Percentiles rank a stretch among this genome's conserved stretches.
Evolutionary conservation across 2,329 filamentous ascomycete genomes (phyloP).

Genomic region (Xylaria arbuscula): DNA sequence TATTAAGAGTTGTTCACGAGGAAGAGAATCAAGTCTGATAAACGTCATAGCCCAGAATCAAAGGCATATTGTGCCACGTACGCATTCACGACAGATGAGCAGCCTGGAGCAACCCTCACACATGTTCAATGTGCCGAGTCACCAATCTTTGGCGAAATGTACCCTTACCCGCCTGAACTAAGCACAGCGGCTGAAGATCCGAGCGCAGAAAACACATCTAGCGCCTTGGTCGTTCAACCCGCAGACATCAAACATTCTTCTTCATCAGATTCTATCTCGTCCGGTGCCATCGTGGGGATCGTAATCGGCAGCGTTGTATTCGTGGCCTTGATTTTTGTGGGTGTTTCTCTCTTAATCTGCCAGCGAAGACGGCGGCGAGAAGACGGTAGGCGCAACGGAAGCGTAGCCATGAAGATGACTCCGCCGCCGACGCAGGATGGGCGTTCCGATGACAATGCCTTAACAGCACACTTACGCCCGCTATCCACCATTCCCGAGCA

Average conservation of each 20-base stretch:
- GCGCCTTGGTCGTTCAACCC: neutral
- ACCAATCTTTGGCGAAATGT: slow-evolving; percentile 44
- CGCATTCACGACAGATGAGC: slow-evolving; percentile 39
- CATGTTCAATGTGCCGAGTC: slow-evolving; percentile 45
- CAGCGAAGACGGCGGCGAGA: slow-evolving; percentile 12
- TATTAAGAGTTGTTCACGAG: neutral
- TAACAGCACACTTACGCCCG: slow-evolving; percentile 23
- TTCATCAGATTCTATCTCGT: slow-evolving; percentile 7
- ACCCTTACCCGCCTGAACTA: slow-evolving; percentile 45
- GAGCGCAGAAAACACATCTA: slow-evolving; percentile 2
- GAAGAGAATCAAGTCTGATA: slow-evolving; percentile 15
- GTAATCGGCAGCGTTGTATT: slow-evolving; percentile 25
- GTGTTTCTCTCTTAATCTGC: slow-evolving; percentile 4
- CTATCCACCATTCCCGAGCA: slow-evolving; percentile 44
- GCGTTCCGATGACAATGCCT: slow-evolving; percentile 16
- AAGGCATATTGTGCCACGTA: slow-evolving; percentile 46
- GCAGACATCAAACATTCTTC: neutral
- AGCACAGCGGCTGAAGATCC: slow-evolving; percentile 26
- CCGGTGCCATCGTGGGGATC: slow-evolving; percentile 25
- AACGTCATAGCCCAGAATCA: slow-evolving; percentile 35
- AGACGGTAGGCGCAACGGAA: neutral
- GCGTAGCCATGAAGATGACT: neutral
- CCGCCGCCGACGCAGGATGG: slow-evolving; percentile 8
- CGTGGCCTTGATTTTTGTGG: neutral
- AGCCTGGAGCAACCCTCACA: slow-evolving; percentile 42